phyloP scores from a whole-genome alignment of 75 land plant species.

The Sequoia sempervirens region DNA sequence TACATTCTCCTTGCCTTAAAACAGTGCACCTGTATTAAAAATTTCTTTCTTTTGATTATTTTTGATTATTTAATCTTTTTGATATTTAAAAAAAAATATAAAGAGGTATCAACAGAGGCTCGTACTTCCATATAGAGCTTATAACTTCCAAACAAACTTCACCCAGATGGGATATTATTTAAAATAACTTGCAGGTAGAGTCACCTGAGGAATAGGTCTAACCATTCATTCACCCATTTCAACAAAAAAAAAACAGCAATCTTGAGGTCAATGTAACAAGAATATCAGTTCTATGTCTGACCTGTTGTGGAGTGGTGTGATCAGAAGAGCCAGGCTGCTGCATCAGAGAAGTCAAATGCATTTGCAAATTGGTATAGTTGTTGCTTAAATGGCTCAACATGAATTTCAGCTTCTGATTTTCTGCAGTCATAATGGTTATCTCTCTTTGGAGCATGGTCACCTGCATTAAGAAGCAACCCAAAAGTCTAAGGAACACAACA shows the following conservation, averaged over 20 bases:
- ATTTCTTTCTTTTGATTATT: background rate
- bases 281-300: background rate
- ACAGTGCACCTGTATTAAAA: background rate
- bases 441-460: background rate
- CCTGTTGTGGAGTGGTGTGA: conserved; percentile 1
- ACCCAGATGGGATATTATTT: background rate
- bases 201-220: too few relatives aligned
- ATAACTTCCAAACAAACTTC: background rate
- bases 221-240: too few relatives aligned
- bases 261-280: too few relatives aligned
- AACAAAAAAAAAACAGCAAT: too few relatives aligned
- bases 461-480: background rate
- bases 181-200: background rate
- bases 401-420: conserved; percentile 3
- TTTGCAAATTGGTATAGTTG: background rate
- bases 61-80: background rate
- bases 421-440: background rate
- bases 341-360: conserved; percentile 2
- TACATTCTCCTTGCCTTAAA: too few relatives aligned
- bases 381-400: conserved; percentile 4
- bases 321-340: background rate
- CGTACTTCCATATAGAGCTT: too few relatives aligned
- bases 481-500: background rate
- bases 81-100: background rate
- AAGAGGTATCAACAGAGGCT: too few relatives aligned